Evolutionary conservation across 2,329 filamentous ascomycete genomes (phyloP).

Genomic region (Alternaria consortialis): DNA sequence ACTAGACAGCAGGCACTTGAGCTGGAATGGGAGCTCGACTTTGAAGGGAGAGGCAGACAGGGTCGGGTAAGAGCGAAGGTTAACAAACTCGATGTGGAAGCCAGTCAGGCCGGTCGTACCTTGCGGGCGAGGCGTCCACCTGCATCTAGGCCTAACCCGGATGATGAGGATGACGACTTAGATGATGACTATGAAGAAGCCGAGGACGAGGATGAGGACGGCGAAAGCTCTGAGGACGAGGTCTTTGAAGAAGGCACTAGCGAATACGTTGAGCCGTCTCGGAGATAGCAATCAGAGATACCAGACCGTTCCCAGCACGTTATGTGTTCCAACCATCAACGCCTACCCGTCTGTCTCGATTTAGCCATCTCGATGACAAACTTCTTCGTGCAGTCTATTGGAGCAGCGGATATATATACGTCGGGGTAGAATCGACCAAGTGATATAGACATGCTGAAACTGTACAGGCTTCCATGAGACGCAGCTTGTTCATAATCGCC

Average conservation of each 20-base stretch:
- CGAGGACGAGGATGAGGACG: slow-evolving; percentile 23
- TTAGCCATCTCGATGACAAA: neutral
- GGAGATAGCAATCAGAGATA: slow-evolving; percentile 10
- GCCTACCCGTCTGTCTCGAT: neutral
- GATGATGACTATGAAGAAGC: slow-evolving; percentile 30
- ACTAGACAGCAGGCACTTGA: slow-evolving; percentile 46
- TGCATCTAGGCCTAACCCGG: neutral
- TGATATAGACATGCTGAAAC: neutral
- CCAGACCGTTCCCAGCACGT: neutral
- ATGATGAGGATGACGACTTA: slow-evolving; percentile 19
- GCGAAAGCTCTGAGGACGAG: neutral
- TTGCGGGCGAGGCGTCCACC: slow-evolving; percentile 2
- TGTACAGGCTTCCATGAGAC: neutral
- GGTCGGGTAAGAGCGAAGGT: slow-evolving; percentile 53
- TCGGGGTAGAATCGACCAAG: neutral
- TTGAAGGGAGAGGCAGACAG: slow-evolving; percentile 54
- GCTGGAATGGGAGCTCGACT: slow-evolving; percentile 56
- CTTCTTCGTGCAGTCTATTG: neutral
- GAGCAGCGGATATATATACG: neutral
- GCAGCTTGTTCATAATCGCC: neutral
- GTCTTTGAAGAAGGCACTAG: slow-evolving; percentile 16
- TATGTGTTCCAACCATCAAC: neutral
- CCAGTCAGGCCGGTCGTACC: slow-evolving; percentile 28
- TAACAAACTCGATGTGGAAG: slow-evolving; percentile 39
- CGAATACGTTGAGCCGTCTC: slow-evolving; percentile 25